Evolutionary conservation across 371 early-diverging fungal genomes (phyloP).

Genomic region (Umbelopsis sp.): DNA sequence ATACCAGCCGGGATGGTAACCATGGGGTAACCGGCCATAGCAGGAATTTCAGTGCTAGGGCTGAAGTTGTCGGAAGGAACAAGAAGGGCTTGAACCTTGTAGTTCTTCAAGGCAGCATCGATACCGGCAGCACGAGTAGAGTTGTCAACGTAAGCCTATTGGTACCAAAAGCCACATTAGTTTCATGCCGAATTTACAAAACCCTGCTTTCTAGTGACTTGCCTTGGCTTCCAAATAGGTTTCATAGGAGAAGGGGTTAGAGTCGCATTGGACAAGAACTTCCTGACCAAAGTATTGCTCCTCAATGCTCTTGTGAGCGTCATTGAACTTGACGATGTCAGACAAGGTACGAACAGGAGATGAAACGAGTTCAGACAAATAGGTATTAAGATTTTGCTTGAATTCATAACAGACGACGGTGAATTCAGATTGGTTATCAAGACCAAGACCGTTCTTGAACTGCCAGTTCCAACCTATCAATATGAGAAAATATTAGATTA

Average conservation of each 20-base stretch:
- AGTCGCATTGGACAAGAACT: constrained; percentile 10
- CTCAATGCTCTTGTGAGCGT: not conserved
- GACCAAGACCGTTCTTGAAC: constrained; percentile 18
- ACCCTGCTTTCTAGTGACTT: not conserved
- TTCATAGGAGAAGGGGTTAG: constrained; percentile 1
- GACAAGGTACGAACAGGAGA: constrained; percentile 13
- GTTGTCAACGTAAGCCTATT: constrained; percentile 8
- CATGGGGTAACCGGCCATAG: constrained; percentile 19
- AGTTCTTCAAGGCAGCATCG: constrained; percentile 17
- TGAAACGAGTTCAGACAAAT: constrained; percentile 4
- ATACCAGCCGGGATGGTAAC: constrained; percentile 18
- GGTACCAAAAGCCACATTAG: not conserved
- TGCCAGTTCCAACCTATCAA: constrained; percentile 20
- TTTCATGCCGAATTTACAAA: too few relatives aligned
- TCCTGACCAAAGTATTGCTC: constrained; percentile 20
- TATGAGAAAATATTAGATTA: not conserved
- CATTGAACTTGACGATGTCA: constrained; percentile 4
- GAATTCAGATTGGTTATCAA: constrained; percentile 12
- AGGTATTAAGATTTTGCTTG: constrained; percentile 4
- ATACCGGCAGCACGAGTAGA: constrained; percentile 17
- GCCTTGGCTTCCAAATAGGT: constrained; percentile 12
- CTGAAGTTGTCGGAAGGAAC: constrained; percentile 19
- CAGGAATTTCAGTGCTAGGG: constrained; percentile 18
- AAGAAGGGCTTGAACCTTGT: constrained; percentile 3
- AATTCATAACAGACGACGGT: constrained; percentile 16